These are phyloP conservation scores for Phytopythium ostracodes DNA, from an alignment of 352 stramenopile genomes.

Conservation along the genomic window DNA sequence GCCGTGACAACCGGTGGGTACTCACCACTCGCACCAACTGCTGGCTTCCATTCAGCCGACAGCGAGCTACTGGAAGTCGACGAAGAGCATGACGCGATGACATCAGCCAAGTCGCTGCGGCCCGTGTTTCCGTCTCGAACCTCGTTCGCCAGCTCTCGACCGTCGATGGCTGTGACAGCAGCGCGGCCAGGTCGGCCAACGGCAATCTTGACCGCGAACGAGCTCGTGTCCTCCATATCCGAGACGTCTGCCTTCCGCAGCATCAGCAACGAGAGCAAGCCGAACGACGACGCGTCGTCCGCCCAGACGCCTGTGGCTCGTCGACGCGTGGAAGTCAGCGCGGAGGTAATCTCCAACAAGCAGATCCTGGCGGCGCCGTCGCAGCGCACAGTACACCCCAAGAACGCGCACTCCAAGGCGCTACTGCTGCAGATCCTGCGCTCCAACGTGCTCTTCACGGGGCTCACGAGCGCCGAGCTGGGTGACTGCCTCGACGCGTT, in stretches of 20 bases:
- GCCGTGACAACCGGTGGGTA: neutral
- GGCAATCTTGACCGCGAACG: neutral
- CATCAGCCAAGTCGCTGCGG: neutral
- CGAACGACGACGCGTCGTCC: neutral
- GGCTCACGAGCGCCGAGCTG: slow-evolving; percentile 47
- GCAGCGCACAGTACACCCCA: slow-evolving; percentile 57
- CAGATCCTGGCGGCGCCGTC: slow-evolving; percentile 46
- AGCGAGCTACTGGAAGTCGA: neutral
- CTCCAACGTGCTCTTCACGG: slow-evolving; percentile 74
- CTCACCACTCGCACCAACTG: neutral
- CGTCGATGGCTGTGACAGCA: slow-evolving; percentile 1
- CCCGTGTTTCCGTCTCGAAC: neutral
- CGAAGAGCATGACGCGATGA: neutral
- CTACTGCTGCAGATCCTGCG: slow-evolving; percentile 61
- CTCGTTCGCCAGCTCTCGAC: slow-evolving; percentile 1
- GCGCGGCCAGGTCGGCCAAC: neutral
- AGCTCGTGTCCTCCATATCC: neutral
- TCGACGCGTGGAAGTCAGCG: slow-evolving; percentile 71
- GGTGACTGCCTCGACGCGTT: slow-evolving; percentile 74
- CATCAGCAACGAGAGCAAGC: neutral
- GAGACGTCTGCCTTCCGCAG: neutral
- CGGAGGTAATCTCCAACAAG: slow-evolving; percentile 71
- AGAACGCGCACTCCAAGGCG: slow-evolving; percentile 48
- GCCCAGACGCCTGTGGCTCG: neutral
- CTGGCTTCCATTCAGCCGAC: neutral